phyloP scores from a whole-genome alignment of 2,329 filamentous ascomycete species.

The Stachybotrys elegans region DNA sequence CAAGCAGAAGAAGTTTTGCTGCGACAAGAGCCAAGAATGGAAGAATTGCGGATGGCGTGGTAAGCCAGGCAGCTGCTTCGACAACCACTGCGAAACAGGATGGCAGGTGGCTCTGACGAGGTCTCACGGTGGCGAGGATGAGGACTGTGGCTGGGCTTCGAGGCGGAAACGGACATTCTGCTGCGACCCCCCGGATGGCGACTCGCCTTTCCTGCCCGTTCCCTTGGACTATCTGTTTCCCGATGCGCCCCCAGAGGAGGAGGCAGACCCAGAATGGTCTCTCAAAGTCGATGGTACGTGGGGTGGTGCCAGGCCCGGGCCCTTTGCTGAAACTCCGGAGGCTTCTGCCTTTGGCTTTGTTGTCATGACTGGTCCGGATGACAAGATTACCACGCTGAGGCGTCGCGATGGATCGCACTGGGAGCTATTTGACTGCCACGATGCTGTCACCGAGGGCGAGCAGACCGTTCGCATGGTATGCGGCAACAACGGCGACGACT shows the following conservation, averaged over 20 bases:
- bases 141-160: conserved; percentile 13
- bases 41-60: conserved; percentile 30
- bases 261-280: conserved; percentile 21
- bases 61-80: conserved; percentile 25
- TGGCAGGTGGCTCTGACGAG: conserved; percentile 20
- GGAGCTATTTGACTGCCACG: conserved; percentile 33
- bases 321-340: conserved; percentile 20
- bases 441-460: conserved; percentile 17
- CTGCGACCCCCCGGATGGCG: conserved; percentile 22
- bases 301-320: conserved; percentile 10
- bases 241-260: conserved; percentile 23
- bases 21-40: conserved; percentile 16
- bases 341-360: conserved; percentile 26
- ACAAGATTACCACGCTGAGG: conserved; percentile 26
- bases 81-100: conserved; percentile 23
- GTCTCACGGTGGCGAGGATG: conserved; percentile 3
- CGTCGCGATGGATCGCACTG: conserved; percentile 39
- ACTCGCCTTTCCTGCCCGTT: conserved; percentile 29
- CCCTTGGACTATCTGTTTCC: conserved; percentile 28
- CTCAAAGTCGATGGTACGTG: conserved; percentile 23
- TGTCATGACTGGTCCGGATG: conserved; percentile 25
- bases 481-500: conserved; percentile 23
- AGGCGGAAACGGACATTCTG: conserved; percentile 23
- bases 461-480: conserved; percentile 33
- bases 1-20: conserved; percentile 19